Base-by-base conservation (phyloP, 129 eudicot species). In the Smallanthus sonchifolius region DNA sequence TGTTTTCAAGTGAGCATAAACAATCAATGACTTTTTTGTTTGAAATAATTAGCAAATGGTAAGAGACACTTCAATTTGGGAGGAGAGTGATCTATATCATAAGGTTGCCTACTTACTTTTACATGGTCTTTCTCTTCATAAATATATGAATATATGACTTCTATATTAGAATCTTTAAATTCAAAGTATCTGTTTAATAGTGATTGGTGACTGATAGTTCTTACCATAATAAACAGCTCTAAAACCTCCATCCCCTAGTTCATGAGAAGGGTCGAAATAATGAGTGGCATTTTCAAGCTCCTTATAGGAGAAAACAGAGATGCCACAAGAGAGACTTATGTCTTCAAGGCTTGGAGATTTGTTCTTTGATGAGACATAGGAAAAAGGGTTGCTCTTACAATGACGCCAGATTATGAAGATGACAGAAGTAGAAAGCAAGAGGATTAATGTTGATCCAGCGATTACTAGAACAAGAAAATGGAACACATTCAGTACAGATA, bases 191-290 rank as follows among this genome's bases (percentile, higher is more conserved):
- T 24, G 30, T 24, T 24, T 24, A 24, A 24, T 24, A 24, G 30
- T 24, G 30, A 24, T 24, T 24, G 30, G 30, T 24, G 30, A 24
- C 3, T 6, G 70, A 78, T 78, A 83, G 39, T 24, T 67, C 70
- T 83, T 61, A 85, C 94, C 94, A 37, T 85, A 62, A 55, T 83
- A 88, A 34, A 88, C 94, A 37, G 80, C 72, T 71, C 94, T 88
- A 39, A 75, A 85, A 28, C 91, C 91, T 44, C 95, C 95, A 56
- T 83, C 84, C 2, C 95, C 95, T 4, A 88, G 85, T 69, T 81
- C 81, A 0, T 4, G 79, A 32, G 83, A 61, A 43, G 90, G 61
- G 79, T 85, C 79, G 44, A 88, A 88, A 28, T 79, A 81, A 36
- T 81, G 36, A 30, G 94, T 88, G 47, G 94, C 94, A 40, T 81